Conservation (phyloP, 805 yeast species). For the Kluyveromyces siamensis region DNA sequence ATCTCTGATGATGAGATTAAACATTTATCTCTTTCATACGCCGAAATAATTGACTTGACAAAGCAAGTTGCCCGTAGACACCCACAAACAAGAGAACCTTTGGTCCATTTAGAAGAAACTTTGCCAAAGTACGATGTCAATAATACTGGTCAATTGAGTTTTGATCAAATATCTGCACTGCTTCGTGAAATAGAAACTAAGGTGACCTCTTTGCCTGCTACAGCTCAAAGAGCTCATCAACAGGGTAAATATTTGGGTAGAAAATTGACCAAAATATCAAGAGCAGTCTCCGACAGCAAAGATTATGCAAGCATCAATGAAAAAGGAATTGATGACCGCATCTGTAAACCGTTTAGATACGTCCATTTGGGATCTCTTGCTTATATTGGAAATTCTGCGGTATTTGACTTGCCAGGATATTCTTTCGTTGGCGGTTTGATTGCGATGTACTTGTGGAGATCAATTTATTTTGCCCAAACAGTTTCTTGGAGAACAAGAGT, state of each 20-base stretch:
- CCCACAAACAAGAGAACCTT: conserved; percentile 52
- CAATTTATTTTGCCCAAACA: conserved; percentile 59
- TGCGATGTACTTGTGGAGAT: conserved; percentile 70
- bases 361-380: conserved; percentile 60
- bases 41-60: conserved; percentile 42
- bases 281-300: conserved; percentile 36
- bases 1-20: conserved; percentile 45
- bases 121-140: conserved; percentile 44
- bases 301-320: conserved; percentile 35
- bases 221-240: conserved; percentile 67
- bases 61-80: conserved; percentile 39
- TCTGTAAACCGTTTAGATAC: conserved; percentile 51
- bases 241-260: conserved; percentile 60
- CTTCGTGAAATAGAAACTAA: conserved; percentile 50
- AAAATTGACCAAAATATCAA: conserved; percentile 46
- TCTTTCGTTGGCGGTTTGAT: conserved; percentile 55
- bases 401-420: conserved; percentile 54
- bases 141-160: conserved; percentile 41
- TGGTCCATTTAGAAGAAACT: conserved; percentile 40
- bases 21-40: conserved; percentile 37
- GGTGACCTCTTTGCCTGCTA: conserved; percentile 61
- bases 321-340: conserved; percentile 33
- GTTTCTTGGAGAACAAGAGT: conserved; percentile 58
- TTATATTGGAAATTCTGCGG: conserved; percentile 63
- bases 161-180: conserved; percentile 41